These are phyloP conservation scores for Agaricus subrufescens DNA, from an alignment of 768 basidiomycete genomes.

Conservation along the genomic window DNA sequence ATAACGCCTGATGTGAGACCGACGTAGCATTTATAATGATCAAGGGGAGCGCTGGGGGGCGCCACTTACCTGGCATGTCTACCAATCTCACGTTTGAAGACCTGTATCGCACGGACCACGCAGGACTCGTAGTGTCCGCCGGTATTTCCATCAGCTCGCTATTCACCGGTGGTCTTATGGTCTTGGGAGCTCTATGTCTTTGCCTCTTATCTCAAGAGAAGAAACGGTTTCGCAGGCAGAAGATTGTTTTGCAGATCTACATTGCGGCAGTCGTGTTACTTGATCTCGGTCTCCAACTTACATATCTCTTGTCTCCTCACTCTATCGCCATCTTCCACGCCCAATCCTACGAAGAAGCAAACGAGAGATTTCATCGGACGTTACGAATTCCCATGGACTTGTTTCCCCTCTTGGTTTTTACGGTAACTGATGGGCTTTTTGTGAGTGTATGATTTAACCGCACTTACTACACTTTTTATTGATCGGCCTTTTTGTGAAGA, in stretches of 20 bases:
- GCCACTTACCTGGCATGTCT: too few species aligned
- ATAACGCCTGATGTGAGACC: too few species aligned
- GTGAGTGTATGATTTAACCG: not conserved
- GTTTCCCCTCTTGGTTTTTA: not conserved
- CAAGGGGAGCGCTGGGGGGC: too few species aligned
- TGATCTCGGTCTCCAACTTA: not conserved
- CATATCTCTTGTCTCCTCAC: not conserved
- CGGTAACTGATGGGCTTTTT: not conserved
- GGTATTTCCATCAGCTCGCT: not conserved
- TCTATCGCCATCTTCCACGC: not conserved
- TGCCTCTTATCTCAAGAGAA: not conserved
- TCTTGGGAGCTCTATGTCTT: not conserved
- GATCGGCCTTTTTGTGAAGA: not conserved
- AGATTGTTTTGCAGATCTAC: not conserved
- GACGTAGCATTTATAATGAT: too few species aligned
- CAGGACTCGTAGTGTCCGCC: not conserved
- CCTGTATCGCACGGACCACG: not conserved
- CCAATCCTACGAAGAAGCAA: not conserved
- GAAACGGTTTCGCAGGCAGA: not conserved
- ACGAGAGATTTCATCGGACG: not conserved
- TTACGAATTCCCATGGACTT: not conserved
- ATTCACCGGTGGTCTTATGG: not conserved
- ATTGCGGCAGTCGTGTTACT: not conserved
- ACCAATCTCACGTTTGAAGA: too few species aligned
- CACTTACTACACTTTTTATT: not conserved